Percentiles rank a stretch among this genome's conserved stretches.
These are phyloP conservation scores for Orbilia brochopaga DNA, from an alignment of 2,329 filamentous ascomycete genomes.

Conservation along the genomic window DNA sequence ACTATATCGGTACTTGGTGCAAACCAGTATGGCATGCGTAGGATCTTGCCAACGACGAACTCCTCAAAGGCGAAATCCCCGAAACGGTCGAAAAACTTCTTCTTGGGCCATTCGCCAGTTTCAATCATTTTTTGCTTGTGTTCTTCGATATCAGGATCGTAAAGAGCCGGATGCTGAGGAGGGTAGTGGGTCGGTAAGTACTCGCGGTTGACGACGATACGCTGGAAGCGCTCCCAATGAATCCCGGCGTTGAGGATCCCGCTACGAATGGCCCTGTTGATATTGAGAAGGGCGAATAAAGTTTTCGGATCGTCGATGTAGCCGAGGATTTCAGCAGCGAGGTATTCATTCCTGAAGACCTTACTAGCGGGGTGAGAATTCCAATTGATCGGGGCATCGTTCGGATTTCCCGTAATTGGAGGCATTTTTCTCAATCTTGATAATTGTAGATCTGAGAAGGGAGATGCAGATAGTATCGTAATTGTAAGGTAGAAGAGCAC, in stretches of 20 bases:
- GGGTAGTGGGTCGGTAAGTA: conserved; percentile 19
- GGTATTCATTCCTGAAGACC: conserved; percentile 25
- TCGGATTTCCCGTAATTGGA: neutral
- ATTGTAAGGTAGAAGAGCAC: no score
- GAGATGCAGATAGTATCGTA: no score
- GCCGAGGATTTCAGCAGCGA: conserved; percentile 15
- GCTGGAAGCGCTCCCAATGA: conserved; percentile 2
- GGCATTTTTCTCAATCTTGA: neutral
- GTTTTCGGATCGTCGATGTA: conserved; percentile 8
- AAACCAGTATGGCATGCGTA: conserved; percentile 38
- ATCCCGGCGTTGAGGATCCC: conserved; percentile 14
- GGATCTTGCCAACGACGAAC: conserved; percentile 26
- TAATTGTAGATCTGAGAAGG: no score
- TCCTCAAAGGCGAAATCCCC: conserved; percentile 40
- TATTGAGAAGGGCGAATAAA: conserved; percentile 22
- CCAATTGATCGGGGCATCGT: neutral
- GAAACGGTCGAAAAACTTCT: conserved; percentile 33
- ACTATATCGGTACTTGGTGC: conserved; percentile 11
- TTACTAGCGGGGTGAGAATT: conserved; percentile 3
- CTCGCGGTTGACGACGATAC: conserved; percentile 11
- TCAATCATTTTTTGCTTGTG: conserved; percentile 6
- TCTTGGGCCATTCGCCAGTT: conserved; percentile 13
- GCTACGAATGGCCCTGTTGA: conserved; percentile 13
- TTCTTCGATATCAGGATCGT: conserved; percentile 10
- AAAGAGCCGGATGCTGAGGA: neutral